Base-by-base conservation (phyloP, 108 stramenopile species). In the Pinguiococcus pyrenoidosus region DNA sequence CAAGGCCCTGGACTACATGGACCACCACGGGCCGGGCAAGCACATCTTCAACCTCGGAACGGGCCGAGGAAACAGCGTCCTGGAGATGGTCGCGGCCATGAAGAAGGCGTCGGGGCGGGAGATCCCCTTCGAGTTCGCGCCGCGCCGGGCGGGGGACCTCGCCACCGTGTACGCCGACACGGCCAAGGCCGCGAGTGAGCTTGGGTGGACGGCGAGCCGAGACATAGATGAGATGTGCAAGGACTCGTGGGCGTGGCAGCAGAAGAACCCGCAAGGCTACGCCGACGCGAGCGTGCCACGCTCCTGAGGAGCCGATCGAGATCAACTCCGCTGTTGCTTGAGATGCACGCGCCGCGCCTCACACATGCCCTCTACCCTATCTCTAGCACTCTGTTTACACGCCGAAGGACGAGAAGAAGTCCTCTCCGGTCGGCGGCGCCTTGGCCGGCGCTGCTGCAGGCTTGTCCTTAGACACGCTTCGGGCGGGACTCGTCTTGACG, bases 181-280 rank as follows among this genome's bases (percentile, higher is more conserved):
- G 4, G 62, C 59, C n/a, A 51, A 63, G 45, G 92, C 96, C 29
- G 74, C 80, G 59, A 56, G 69, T 4, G 89, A 91, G 64, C 86
- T 99, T 68, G 77, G 75, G n/a, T 99, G 96, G 96, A 83, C 80
- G 37, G 91, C 92, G 12, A 79, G 65, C 44, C 60, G 58, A 20
- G 74, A 69, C 43, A 50, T 99, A 24, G 83, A 94, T 28, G 93
- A 95, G 39, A 92, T 93, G 92, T 89, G 87, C 55, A 43, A 64
- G 38, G 92, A 95, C 66, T 51, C 87, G 37, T 99, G 96, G 96
- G 63, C 66, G 33, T 99, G 96, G 96, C 93, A 96, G 68, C 71
- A 75, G 43, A 66, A 81, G 29, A 95, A 99, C 69, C 96, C 96
- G 4, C 77, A 88, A 51, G 96, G 96, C 22, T 96, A 57, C 24